These are phyloP conservation scores for Sclerospora graminicola DNA, from an alignment of 352 stramenopile genomes.

Conservation along the genomic window DNA sequence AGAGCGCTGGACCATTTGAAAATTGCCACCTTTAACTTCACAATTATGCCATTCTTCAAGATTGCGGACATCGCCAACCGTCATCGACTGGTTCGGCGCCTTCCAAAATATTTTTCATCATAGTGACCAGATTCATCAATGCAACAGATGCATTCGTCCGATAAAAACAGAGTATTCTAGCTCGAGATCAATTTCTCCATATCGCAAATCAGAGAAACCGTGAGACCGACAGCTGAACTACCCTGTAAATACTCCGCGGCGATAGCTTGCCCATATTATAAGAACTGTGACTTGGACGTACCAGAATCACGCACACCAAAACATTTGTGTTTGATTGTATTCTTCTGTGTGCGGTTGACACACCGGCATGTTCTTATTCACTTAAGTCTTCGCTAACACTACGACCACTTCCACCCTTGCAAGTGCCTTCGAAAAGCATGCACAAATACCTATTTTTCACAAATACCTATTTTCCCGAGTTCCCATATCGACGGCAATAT, in stretches of 20 bases:
- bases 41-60: slow-evolving; percentile 78
- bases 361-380: slow-evolving; percentile 22
- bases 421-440: slow-evolving; percentile 97
- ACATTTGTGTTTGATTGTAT: slow-evolving; percentile 97
- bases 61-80: slow-evolving; percentile 78
- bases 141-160: slow-evolving; percentile 96
- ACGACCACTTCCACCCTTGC: slow-evolving; percentile 51
- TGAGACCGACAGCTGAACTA: slow-evolving; percentile 96
- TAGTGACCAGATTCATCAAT: slow-evolving; percentile 90
- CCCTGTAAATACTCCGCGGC: slow-evolving; percentile 97
- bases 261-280: slow-evolving; percentile 95
- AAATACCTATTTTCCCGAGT: slow-evolving; percentile 97
- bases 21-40: slow-evolving; percentile 73
- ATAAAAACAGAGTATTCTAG: slow-evolving; percentile 97
- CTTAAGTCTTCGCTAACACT: slow-evolving; percentile 34
- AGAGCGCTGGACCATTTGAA: slow-evolving; percentile 80
- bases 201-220: slow-evolving; percentile 92
- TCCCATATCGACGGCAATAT: slow-evolving; percentile 89
- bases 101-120: slow-evolving; percentile 51
- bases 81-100: slow-evolving; percentile 56
- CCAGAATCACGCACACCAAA: slow-evolving; percentile 95
- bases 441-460: no score
- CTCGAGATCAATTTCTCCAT: slow-evolving; percentile 96
- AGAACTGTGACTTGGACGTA: slow-evolving; percentile 96
- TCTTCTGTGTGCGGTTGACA: slow-evolving; percentile 45